Conservation (phyloP, 306 rosid species). For the Styphnolobium japonicum region DNA sequence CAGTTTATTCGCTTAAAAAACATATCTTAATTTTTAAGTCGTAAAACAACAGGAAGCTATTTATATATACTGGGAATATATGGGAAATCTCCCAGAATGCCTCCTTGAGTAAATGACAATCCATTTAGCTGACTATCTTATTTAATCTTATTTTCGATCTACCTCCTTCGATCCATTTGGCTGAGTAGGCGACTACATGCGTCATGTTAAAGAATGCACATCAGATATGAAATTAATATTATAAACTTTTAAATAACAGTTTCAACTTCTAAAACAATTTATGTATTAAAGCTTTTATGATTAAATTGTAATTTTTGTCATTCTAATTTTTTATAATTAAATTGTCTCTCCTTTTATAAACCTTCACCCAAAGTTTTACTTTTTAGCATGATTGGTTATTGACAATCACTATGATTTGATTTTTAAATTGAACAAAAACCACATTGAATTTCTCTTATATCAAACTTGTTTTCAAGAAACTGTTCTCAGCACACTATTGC, state of each 20-base stretch:
- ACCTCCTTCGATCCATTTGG: neutral
- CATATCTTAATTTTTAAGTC: neutral
- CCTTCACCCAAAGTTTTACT: neutral
- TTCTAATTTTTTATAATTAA: neutral
- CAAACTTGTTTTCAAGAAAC: neutral
- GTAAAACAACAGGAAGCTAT: neutral
- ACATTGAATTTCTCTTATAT: neutral
- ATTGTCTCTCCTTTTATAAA: neutral
- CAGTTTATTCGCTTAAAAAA: slow-evolving; percentile 12
- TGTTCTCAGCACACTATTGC: neutral
- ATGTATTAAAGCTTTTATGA: neutral
- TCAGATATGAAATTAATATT: neutral
- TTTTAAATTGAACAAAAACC: neutral
- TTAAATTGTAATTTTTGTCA: neutral
- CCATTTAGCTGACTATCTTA: slow-evolving; percentile 21
- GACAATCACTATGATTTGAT: neutral
- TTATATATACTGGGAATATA: neutral
- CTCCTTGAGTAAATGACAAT: slow-evolving; percentile 22
- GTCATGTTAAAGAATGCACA: slow-evolving; percentile 4
- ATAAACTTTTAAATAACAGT: neutral
- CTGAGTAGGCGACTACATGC: slow-evolving; percentile 1
- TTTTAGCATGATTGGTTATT: neutral
- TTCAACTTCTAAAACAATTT: neutral
- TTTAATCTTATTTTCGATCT: neutral
- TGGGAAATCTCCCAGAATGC: neutral